Conservation (phyloP, 192 early-diverging fungal species). For the Piromyces finnis region DNA sequence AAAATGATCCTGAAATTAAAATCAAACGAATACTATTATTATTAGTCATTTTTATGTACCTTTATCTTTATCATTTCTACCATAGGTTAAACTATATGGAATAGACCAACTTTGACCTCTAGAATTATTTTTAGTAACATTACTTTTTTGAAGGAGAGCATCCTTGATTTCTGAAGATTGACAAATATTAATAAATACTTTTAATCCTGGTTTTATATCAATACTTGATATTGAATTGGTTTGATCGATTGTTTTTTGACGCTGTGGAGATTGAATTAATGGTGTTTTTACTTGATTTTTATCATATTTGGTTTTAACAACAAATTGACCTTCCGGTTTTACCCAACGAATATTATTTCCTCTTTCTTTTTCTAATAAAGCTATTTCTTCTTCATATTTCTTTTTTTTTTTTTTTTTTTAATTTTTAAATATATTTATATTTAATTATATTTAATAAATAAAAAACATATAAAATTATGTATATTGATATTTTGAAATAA, state of each 20-base stretch:
- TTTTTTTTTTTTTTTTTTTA: background rate
- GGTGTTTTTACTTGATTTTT: slow-evolving; percentile 1
- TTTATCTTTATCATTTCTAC: slow-evolving; percentile 24
- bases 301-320: slow-evolving; percentile 17
- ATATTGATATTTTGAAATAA: no score
- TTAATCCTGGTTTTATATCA: slow-evolving; percentile 5
- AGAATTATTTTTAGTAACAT: background rate
- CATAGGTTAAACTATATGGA: slow-evolving; percentile 23
- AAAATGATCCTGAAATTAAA: no score
- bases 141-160: slow-evolving; percentile 1
- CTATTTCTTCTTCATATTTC: slow-evolving; percentile 31
- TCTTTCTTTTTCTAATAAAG: slow-evolving; percentile 21
- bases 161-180: slow-evolving; percentile 17
- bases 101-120: slow-evolving; percentile 23
- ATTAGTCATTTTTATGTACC: slow-evolving; percentile 14
- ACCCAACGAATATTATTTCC: slow-evolving; percentile 28
- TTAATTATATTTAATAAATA: no score
- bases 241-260: background rate
- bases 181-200: slow-evolving; percentile 38
- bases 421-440: no score
- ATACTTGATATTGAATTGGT: background rate
- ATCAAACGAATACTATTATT: no score
- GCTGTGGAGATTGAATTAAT: background rate
- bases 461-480: no score
- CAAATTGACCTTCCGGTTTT: slow-evolving; percentile 20